Evolutionary conservation across 2,329 filamentous ascomycete species (phyloP).

Genomic region (Nothophoma quercina): DNA sequence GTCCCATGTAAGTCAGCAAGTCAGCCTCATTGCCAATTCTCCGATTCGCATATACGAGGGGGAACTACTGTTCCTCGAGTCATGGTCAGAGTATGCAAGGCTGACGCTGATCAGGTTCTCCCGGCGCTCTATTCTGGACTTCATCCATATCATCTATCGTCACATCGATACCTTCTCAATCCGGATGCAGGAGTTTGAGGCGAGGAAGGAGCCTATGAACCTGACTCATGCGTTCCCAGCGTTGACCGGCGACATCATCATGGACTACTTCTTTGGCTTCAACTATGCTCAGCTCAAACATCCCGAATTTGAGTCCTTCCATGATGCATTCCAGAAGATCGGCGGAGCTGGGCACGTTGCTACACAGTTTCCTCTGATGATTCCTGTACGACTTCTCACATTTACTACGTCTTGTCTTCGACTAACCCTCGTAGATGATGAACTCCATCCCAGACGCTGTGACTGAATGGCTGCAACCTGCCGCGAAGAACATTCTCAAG

Average conservation of each 20-base stretch:
- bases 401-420: neutral
- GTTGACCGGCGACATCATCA: conserved; percentile 56
- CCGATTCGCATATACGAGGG: neutral
- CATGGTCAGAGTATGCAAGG: neutral
- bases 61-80: neutral
- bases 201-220: conserved; percentile 40
- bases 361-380: conserved; percentile 43
- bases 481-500: conserved; percentile 39
- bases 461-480: conserved; percentile 42
- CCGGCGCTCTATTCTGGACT: conserved; percentile 43
- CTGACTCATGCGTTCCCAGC: conserved; percentile 48
- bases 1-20: conserved; percentile 36
- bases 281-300: conserved; percentile 44
- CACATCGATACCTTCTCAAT: conserved; percentile 42
- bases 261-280: conserved; percentile 52
- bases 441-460: conserved; percentile 41
- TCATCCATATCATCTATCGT: conserved; percentile 47
- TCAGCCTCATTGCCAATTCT: neutral
- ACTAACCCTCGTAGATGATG: conserved; percentile 33
- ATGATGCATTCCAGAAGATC: conserved; percentile 45
- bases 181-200: conserved; percentile 42
- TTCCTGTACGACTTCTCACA: conserved; percentile 35
- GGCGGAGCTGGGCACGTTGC: conserved; percentile 41
- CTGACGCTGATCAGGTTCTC: conserved; percentile 39
- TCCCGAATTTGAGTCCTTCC: conserved; percentile 45